phyloP scores from a whole-genome alignment of 768 basidiomycete species.

The Coprinellus micaceus region DNA sequence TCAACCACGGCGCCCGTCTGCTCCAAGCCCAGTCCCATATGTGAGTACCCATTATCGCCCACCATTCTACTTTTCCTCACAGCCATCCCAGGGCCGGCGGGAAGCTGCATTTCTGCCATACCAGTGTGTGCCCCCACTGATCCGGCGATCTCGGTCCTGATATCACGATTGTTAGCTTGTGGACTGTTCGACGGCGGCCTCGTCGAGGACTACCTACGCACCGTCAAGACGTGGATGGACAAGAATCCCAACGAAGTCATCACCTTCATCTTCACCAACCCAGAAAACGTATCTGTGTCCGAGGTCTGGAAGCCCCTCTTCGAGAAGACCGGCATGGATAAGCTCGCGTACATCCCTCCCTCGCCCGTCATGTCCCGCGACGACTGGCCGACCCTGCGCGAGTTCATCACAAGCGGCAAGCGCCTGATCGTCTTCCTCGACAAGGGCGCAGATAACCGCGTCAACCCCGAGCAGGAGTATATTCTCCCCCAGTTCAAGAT shows the following conservation, averaged over 20 bases:
- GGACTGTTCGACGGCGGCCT: conserved; percentile 52
- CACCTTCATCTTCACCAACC: conserved; percentile 64
- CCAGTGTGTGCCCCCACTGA: conserved; percentile 36
- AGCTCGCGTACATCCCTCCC: conserved; percentile 49
- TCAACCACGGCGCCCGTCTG: conserved; percentile 47
- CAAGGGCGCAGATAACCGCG: conserved; percentile 34
- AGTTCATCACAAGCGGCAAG: conserved; percentile 53
- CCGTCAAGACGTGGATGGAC: conserved; percentile 51
- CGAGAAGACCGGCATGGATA: conserved; percentile 38
- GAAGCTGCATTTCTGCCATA: conserved; percentile 65
- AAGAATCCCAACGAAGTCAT: conserved; percentile 62
- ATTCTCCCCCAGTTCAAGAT: conserved; percentile 57
- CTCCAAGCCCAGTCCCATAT: conserved; percentile 57
- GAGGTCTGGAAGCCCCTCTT: conserved; percentile 52
- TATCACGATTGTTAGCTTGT: conserved; percentile 13
- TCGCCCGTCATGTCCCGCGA: conserved; percentile 35
- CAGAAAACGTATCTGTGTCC: conserved; percentile 45
- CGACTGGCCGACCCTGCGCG: conserved; percentile 61
- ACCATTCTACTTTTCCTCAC: not conserved
- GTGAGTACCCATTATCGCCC: conserved; percentile 17
- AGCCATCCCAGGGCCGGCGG: conserved; percentile 23
- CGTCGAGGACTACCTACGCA: conserved; percentile 43
- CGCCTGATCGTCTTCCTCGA: conserved; percentile 63
- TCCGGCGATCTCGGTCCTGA: not conserved
- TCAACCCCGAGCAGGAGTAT: conserved; percentile 34